These are phyloP conservation scores for Sporisorium iseilematis-ciliati DNA, from an alignment of 1,284 basidiomycete species.

Conservation along the genomic window DNA sequence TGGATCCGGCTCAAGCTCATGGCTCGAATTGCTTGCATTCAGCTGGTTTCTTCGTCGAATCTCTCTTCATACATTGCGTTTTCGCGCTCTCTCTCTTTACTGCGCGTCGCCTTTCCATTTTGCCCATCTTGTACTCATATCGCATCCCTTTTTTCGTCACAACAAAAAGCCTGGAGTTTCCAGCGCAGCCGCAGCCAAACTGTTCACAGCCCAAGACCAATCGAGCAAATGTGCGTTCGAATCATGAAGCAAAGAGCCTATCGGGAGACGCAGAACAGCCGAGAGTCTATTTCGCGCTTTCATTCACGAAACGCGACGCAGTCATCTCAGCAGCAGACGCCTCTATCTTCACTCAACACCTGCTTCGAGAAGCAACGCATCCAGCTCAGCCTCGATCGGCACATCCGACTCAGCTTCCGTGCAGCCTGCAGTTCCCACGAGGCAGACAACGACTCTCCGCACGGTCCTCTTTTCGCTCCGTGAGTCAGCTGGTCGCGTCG, in stretches of 20 bases:
- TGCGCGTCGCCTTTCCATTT: neutral
- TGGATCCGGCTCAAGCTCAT: neutral
- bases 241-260: neutral
- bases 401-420: neutral
- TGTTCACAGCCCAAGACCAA: neutral
- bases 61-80: neutral
- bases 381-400: neutral
- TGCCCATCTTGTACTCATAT: conserved; percentile 20
- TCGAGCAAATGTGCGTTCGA: neutral
- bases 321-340: neutral
- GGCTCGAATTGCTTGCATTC: neutral
- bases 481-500: conserved; percentile 4
- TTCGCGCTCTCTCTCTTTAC: neutral
- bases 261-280: neutral
- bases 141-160: conserved; percentile 7
- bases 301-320: neutral
- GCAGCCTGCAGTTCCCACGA: neutral
- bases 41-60: neutral
- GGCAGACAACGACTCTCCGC: neutral
- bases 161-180: conserved; percentile 6
- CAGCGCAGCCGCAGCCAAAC: neutral
- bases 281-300: too few relatives aligned
- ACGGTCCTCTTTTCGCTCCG: neutral
- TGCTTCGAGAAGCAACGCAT: neutral
- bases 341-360: neutral